Evolutionary conservation across 495 filamentous ascomycete genomes (phyloP).

Genomic region (Cetradonia linearis): DNA sequence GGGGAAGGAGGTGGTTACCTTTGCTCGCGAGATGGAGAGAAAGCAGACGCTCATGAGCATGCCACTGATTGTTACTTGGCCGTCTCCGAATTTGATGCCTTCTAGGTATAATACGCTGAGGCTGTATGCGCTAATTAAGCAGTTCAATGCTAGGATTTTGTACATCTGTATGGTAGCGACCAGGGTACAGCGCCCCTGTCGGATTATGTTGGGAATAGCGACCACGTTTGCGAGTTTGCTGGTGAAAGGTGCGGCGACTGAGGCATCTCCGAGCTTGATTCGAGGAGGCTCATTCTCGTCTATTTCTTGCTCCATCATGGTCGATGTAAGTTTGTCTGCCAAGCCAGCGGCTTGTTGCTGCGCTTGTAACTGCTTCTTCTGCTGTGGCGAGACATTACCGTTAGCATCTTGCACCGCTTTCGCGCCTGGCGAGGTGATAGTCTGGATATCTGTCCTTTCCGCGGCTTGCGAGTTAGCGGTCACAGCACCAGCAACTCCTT

Average conservation of each 20-base stretch:
- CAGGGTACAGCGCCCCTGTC: conserved; percentile 91
- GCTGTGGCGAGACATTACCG: conserved; percentile 40
- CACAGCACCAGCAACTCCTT: conserved; percentile 43
- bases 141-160: conserved; percentile 98
- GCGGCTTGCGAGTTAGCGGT: conserved; percentile 28
- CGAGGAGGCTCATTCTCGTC: conserved; percentile 86
- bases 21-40: conserved; percentile 88
- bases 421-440: conserved; percentile 59
- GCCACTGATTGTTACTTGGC: conserved; percentile 95
- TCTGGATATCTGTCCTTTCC: conserved; percentile 48
- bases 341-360: conserved; percentile 62
- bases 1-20: conserved; percentile 38
- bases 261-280: conserved; percentile 96
- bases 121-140: conserved; percentile 96
- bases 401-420: conserved; percentile 55
- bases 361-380: conserved; percentile 53
- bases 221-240: conserved; percentile 96
- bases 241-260: conserved; percentile 93
- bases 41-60: conserved; percentile 99
- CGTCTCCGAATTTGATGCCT: conserved; percentile 98
- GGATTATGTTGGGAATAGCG: conserved; percentile 95
- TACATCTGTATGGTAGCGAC: conserved; percentile 99
- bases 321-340: conserved; percentile 75
- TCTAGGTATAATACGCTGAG: conserved; percentile 92
- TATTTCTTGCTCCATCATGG: conserved; percentile 84